Evolutionary conservation across 2,329 filamentous ascomycete species (phyloP).

Genomic region (Phoma sp.): DNA sequence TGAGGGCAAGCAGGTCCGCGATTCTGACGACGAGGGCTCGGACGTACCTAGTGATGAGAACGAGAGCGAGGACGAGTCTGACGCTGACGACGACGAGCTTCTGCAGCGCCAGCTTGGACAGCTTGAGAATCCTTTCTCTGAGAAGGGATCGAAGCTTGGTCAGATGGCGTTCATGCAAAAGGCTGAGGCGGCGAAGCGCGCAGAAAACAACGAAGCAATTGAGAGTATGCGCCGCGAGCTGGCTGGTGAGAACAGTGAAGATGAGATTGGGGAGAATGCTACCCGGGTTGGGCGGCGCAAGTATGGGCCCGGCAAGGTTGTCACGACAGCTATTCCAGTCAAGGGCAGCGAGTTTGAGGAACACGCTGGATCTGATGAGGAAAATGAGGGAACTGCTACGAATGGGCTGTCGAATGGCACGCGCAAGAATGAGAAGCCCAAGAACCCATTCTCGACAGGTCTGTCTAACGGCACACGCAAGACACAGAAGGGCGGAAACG

Average conservation of each 20-base stretch:
- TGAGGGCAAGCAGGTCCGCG: conserved; percentile 70
- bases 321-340: conserved; percentile 39
- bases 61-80: conserved; percentile 63
- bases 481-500: conserved; percentile 8
- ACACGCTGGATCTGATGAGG: conserved; percentile 58
- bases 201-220: conserved; percentile 78
- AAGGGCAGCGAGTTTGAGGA: conserved; percentile 68
- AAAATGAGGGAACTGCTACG: conserved; percentile 33
- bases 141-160: conserved; percentile 71
- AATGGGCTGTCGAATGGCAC: conserved; percentile 17
- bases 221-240: conserved; percentile 71
- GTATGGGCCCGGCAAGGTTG: conserved; percentile 64
- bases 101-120: conserved; percentile 47
- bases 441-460: conserved; percentile 26
- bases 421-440: conserved; percentile 13
- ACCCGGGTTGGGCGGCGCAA: conserved; percentile 72
- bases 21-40: conserved; percentile 59
- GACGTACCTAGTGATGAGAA: conserved; percentile 58
- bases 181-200: conserved; percentile 79
- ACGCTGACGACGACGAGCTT: conserved; percentile 59
- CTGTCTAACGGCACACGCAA: conserved; percentile 24
- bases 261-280: conserved; percentile 61
- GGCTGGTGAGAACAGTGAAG: conserved; percentile 62
- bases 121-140: conserved; percentile 59
- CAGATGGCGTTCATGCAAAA: conserved; percentile 95